Evolutionary conservation across 1,284 basidiomycete species (phyloP).

Genomic region (Bondarzewia mesenterica): DNA sequence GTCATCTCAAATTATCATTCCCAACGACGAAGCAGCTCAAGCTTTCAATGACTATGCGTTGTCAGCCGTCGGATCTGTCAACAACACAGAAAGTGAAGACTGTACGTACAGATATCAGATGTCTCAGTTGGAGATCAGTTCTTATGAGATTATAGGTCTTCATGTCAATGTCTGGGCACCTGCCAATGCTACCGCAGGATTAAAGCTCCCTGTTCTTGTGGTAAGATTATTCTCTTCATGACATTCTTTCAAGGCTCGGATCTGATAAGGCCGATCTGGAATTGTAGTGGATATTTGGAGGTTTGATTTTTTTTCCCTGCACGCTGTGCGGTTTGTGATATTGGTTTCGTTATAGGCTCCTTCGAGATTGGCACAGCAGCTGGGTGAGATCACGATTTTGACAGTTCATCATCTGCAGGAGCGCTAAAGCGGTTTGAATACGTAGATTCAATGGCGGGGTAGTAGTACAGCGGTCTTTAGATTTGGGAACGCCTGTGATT

Average conservation of each 20-base stretch:
- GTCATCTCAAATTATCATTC: constrained; percentile 18
- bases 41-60: constrained; percentile 25
- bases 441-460: constrained; percentile 33
- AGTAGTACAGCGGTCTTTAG: constrained; percentile 41
- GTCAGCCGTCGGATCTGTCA: constrained; percentile 22
- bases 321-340: too few species aligned
- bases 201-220: constrained; percentile 46
- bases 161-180: constrained; percentile 50
- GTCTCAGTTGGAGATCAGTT: not conserved
- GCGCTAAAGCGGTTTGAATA: constrained; percentile 13
- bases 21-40: constrained; percentile 18
- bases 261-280: not conserved
- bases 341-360: too few species aligned
- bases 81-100: constrained; percentile 37
- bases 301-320: constrained; percentile 21
- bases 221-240: constrained; percentile 26
- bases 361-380: constrained; percentile 32
- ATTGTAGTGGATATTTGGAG: constrained; percentile 46
- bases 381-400: constrained; percentile 22
- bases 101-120: constrained; percentile 25
- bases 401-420: not conserved
- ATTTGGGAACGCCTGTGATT: constrained; percentile 38
- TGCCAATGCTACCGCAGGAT: constrained; percentile 24
- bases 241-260: not conserved
- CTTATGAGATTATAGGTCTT: constrained; percentile 33